phyloP scores from a whole-genome alignment of 202 grass and related monocot species.

The Setaria italica region DNA sequence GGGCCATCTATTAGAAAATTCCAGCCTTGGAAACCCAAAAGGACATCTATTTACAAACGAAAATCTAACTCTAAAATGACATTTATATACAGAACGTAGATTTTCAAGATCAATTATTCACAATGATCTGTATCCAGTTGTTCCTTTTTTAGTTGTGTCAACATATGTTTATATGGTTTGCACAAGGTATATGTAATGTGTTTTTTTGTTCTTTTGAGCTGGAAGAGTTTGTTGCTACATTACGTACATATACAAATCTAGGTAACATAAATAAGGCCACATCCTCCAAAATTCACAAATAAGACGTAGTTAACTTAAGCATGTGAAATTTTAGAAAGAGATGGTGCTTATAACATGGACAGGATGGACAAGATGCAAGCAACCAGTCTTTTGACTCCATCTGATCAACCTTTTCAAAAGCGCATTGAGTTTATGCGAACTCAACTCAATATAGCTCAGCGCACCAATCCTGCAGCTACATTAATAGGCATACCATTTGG shows the following conservation, averaged over 20 bases:
- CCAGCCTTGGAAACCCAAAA: not conserved
- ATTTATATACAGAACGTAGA: not conserved
- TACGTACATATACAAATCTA: not conserved
- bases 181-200: not conserved
- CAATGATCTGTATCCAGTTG: not conserved
- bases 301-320: not conserved
- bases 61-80: not conserved
- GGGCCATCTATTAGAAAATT: not conserved
- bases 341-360: not conserved
- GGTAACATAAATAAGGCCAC: not conserved
- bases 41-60: not conserved
- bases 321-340: slow-evolving; percentile 12
- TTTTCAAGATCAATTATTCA: not conserved
- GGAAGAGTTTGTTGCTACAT: not conserved
- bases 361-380: not conserved
- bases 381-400: slow-evolving; percentile 8
- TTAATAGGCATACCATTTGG: slow-evolving; percentile 6
- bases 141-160: not conserved
- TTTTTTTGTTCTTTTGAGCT: not conserved
- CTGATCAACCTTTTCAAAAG: not conserved
- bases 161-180: not conserved
- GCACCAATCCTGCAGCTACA: slow-evolving; percentile 15
- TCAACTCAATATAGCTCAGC: not conserved
- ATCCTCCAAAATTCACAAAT: not conserved
- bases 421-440: slow-evolving; percentile 6